Evolutionary conservation across 2,329 filamentous ascomycete species (phyloP).

Genomic region (Sporothrix mexicana): DNA sequence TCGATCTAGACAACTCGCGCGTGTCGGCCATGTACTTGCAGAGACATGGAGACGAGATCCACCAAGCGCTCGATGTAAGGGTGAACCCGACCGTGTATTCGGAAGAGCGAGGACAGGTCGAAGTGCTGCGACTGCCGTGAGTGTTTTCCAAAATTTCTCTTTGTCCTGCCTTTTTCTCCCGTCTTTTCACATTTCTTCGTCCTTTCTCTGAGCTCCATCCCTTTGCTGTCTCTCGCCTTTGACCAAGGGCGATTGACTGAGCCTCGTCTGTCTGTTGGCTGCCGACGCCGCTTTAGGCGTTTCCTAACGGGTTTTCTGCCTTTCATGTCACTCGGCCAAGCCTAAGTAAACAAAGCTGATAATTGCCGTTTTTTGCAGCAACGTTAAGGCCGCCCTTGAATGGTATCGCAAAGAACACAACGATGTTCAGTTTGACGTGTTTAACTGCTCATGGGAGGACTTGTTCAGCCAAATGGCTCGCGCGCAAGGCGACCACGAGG

Average conservation of each 20-base stretch:
- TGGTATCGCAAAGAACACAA: conserved; percentile 23
- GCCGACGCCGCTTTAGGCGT: no score
- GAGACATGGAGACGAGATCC: conserved; percentile 28
- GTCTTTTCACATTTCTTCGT: neutral
- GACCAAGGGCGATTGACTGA: no score
- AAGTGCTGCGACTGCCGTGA: conserved; percentile 20
- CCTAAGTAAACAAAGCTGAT: no score
- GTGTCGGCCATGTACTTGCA: conserved; percentile 27
- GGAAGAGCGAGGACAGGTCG: neutral
- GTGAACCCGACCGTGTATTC: conserved; percentile 27
- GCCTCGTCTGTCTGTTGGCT: no score
- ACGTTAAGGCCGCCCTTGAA: conserved; percentile 13
- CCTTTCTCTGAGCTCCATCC: neutral
- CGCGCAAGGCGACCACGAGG: conserved; percentile 30
- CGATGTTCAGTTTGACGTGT: conserved; percentile 23
- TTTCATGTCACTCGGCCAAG: neutral
- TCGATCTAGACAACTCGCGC: conserved; percentile 18
- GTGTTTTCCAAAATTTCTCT: neutral
- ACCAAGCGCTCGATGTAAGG: conserved; percentile 27
- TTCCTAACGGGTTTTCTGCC: neutral
- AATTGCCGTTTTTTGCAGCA: neutral
- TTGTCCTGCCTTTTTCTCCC: neutral
- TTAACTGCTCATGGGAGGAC: conserved; percentile 32
- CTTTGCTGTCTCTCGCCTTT: no score
- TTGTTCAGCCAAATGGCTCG: conserved; percentile 29